A percentile compares a stretch with the other conserved stretches of the same genome.
Evolutionary conservation across 2,329 filamentous ascomycete species (phyloP).

Genomic region (Fusarium sp.): DNA sequence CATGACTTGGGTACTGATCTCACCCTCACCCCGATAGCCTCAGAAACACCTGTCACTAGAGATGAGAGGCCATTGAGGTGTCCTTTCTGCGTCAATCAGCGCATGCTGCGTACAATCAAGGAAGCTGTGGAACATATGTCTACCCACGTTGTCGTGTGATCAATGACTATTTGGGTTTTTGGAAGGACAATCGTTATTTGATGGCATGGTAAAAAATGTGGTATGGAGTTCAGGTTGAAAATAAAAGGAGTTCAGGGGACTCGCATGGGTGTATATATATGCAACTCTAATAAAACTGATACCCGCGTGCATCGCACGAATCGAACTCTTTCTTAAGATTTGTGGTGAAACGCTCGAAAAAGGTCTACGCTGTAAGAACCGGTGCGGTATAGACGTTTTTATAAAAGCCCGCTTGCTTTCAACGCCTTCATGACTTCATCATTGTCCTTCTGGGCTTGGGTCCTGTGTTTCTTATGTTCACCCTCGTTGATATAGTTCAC

Average conservation of each 20-base stretch:
- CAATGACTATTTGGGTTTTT: not conserved
- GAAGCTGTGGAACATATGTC: slow-evolving; percentile 73
- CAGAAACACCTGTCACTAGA: slow-evolving; percentile 58
- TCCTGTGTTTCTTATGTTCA: slow-evolving; percentile 49
- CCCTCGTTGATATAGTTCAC: slow-evolving; percentile 75
- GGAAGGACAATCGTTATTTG: not conserved
- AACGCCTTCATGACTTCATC: slow-evolving; percentile 59
- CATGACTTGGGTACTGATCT: slow-evolving; percentile 57
- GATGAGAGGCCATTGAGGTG: slow-evolving; percentile 66
- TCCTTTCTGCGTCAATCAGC: slow-evolving; percentile 71
- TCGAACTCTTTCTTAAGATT: not conserved
- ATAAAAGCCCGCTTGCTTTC: slow-evolving; percentile 54
- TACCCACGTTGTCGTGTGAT: slow-evolving; percentile 67
- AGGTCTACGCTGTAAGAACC: slow-evolving; percentile 23
- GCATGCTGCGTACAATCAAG: slow-evolving; percentile 70
- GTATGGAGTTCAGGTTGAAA: slow-evolving; percentile 29
- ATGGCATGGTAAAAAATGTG: not conserved
- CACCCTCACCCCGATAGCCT: slow-evolving; percentile 66
- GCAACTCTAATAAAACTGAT: slow-evolving; percentile 14
- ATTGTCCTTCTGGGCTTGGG: slow-evolving; percentile 48
- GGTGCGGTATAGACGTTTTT: slow-evolving; percentile 9
- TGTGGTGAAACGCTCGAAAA: not conserved
- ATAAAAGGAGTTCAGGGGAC: slow-evolving; percentile 24
- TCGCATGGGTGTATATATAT: not conserved
- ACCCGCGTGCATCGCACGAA: not conserved